A percentile compares a stretch with the other conserved stretches of the same genome.
These are phyloP conservation scores for Orbilia blumenaviensis DNA, from an alignment of 2,329 filamentous ascomycete species.

Conservation along the genomic window DNA sequence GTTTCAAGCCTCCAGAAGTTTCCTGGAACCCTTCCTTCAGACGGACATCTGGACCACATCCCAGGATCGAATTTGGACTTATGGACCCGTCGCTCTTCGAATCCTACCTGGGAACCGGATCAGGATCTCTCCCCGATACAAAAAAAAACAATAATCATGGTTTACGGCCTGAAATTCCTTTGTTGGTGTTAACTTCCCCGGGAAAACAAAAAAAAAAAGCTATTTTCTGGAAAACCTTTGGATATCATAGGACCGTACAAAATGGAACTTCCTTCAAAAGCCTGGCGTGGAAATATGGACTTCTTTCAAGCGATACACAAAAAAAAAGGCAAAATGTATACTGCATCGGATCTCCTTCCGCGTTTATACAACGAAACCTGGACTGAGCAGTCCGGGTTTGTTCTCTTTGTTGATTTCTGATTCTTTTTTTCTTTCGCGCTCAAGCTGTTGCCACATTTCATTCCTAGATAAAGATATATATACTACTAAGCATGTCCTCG, in stretches of 20 bases:
- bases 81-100: constrained; percentile 17
- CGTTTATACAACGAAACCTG: not conserved
- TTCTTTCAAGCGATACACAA: not conserved
- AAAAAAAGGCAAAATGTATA: constrained; percentile 1
- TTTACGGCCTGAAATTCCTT: constrained; percentile 1
- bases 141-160: not conserved
- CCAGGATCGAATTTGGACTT: constrained; percentile 17
- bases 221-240: not conserved
- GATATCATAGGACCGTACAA: constrained; percentile 24
- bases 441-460: not conserved
- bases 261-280: constrained; percentile 23
- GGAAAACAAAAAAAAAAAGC: not conserved
- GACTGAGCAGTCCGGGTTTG: not conserved
- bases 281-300: constrained; percentile 27
- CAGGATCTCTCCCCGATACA: constrained; percentile 2
- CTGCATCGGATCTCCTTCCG: not conserved
- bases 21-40: constrained; percentile 6
- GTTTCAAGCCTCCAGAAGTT: not conserved
- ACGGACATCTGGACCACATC: constrained; percentile 18
- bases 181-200: not conserved
- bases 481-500: not conserved
- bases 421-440: not conserved
- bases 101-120: constrained; percentile 12
- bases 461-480: not conserved
- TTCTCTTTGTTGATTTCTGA: not conserved